Percentiles rank a stretch among this genome's conserved stretches.
phyloP scores from a whole-genome alignment of 768 basidiomycete genomes.

The Hygrocybe punicea region DNA sequence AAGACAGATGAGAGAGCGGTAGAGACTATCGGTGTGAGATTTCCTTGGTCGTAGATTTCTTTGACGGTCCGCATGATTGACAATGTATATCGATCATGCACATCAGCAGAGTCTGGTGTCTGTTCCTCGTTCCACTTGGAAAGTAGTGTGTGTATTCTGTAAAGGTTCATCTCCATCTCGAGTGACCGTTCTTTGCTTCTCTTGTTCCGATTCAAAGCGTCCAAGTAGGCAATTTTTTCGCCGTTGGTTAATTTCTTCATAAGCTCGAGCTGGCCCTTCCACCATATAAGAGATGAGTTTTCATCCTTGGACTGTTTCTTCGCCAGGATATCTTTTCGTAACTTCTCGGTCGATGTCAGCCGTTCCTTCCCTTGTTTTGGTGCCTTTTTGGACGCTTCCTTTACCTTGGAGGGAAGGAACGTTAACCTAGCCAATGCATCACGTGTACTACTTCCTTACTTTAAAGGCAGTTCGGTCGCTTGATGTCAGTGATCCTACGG shows the following conservation, averaged over 20 bases:
- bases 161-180: conserved; percentile 51
- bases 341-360: conserved; percentile 25
- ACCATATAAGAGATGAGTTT: conserved; percentile 47
- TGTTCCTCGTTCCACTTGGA: conserved; percentile 50
- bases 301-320: conserved; percentile 44
- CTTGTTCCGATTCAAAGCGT: conserved; percentile 44
- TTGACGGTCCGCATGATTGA: conserved; percentile 48
- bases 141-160: conserved; percentile 50
- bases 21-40: conserved; percentile 35
- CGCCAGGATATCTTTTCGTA: conserved; percentile 42
- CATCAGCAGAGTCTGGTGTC: conserved; percentile 31
- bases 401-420: neutral
- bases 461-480: neutral
- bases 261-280: conserved; percentile 45
- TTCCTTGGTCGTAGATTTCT: conserved; percentile 37
- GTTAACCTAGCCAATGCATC: neutral
- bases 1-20: conserved; percentile 42
- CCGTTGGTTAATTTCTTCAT: conserved; percentile 33
- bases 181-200: conserved; percentile 43
- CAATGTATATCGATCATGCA: conserved; percentile 47
- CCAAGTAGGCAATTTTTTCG: conserved; percentile 34
- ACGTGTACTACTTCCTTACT: neutral
- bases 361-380: conserved; percentile 16
- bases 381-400: conserved; percentile 6
- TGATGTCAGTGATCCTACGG: conserved; percentile 28